phyloP scores from a whole-genome alignment of 1,139 yeast species.

The Kodamaea arcana region DNA sequence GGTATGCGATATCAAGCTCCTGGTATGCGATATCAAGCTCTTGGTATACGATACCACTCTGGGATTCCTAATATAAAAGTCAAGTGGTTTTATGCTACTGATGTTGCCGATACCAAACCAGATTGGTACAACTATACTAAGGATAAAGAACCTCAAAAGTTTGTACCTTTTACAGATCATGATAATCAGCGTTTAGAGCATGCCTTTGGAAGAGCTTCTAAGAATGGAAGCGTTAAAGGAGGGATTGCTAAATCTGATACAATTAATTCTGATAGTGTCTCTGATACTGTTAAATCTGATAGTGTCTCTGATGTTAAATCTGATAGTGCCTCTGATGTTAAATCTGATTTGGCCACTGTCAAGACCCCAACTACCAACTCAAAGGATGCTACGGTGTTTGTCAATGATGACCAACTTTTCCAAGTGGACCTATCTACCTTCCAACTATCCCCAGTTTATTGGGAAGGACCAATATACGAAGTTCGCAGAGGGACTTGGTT shows the following conservation, averaged over 20 bases:
- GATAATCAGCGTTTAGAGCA: conserved; percentile 64
- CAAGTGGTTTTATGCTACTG: conserved; percentile 82
- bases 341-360: background rate
- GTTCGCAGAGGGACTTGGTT: conserved; percentile 90
- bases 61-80: conserved; percentile 7
- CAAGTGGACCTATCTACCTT: conserved; percentile 59
- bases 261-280: too few relatives aligned
- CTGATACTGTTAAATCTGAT: too few relatives aligned
- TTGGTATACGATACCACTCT: conserved; percentile 1
- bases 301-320: too few relatives aligned
- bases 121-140: conserved; percentile 48
- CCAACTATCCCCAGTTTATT: conserved; percentile 66
- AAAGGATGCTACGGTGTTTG: conserved; percentile 23
- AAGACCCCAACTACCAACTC: background rate
- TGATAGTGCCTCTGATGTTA: too few relatives aligned
- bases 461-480: conserved; percentile 87
- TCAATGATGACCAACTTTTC: conserved; percentile 77
- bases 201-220: conserved; percentile 19
- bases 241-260: too few relatives aligned
- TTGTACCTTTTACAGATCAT: conserved; percentile 60
- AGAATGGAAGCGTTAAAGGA: too few relatives aligned
- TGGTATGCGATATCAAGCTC: too few relatives aligned
- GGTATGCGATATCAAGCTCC: too few relatives aligned
- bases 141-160: conserved; percentile 51
- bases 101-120: conserved; percentile 69